Evolutionary conservation across 2,329 filamentous ascomycete species (phyloP).

Genomic region (Purpureocillium takamizusanense): DNA sequence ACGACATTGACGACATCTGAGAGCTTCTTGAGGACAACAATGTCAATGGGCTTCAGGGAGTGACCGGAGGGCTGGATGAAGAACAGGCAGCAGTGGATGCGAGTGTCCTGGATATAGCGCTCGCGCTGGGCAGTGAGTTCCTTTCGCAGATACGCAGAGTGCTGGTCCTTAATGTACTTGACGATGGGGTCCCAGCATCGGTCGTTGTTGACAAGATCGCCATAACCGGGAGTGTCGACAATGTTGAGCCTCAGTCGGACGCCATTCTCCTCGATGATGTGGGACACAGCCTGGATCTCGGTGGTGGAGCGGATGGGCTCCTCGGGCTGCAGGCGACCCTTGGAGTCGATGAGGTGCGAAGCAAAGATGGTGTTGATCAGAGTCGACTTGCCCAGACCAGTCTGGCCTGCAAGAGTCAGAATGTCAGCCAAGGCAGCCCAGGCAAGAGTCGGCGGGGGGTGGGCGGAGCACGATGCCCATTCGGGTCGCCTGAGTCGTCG

Average conservation of each 20-base stretch:
- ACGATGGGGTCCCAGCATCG: constrained; percentile 99
- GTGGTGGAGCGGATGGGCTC: constrained; percentile 93
- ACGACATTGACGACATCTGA: constrained; percentile 99
- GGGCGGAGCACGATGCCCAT: background rate
- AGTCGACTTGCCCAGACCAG: constrained; percentile 95
- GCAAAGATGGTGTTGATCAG: constrained; percentile 99
- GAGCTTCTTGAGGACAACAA: constrained; percentile 98
- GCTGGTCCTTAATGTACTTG: constrained; percentile 99
- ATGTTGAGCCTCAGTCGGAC: constrained; percentile 97
- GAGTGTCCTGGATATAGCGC: constrained; percentile 97
- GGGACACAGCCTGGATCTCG: constrained; percentile 95
- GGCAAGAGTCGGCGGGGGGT: background rate
- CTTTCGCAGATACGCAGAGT: constrained; percentile 97
- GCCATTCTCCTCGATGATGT: constrained; percentile 99
- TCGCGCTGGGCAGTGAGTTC: constrained; percentile 98
- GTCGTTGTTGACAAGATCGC: constrained; percentile 98
- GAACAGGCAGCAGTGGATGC: constrained; percentile 98
- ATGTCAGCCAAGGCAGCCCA: constrained; percentile 6
- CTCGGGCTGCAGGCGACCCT: constrained; percentile 86
- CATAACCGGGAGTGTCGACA: constrained; percentile 96
- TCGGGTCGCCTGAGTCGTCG: constrained; percentile 3
- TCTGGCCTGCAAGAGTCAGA: constrained; percentile 62
- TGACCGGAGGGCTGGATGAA: constrained; percentile 99
- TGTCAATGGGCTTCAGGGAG: constrained; percentile 97
- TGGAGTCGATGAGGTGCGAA: constrained; percentile 97